A percentile compares a stretch with the other conserved stretches of the same genome.
Conservation (phyloP, 1,284 basidiomycete species). For the Cryptococcus wingfieldii region DNA sequence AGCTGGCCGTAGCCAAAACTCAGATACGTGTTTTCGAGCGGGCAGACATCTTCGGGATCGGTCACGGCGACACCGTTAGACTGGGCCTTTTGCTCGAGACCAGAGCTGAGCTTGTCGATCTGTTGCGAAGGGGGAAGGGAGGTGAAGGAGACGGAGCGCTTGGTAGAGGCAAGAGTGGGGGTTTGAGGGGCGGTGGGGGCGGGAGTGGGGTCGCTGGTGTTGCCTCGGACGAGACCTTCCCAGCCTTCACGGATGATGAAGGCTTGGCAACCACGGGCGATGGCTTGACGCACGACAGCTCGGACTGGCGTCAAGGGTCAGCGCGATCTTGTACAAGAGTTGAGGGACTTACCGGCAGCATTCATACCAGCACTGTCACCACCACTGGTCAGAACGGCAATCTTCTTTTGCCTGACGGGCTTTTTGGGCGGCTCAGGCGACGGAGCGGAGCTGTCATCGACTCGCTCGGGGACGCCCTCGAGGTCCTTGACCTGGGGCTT, state of each 20-base stretch:
- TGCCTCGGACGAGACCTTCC: conserved; percentile 74
- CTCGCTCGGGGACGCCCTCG: conserved; percentile 23
- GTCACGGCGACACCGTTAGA: conserved; percentile 24
- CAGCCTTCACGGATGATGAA: conserved; percentile 96
- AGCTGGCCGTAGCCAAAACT: conserved; percentile 88
- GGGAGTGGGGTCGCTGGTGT: conserved; percentile 44
- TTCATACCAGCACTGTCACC: conserved; percentile 98
- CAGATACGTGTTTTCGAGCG: conserved; percentile 50
- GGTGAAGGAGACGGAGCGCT: conserved; percentile 33
- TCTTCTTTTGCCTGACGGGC: conserved; percentile 49
- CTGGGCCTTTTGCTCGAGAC: conserved; percentile 7
- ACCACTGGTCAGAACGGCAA: conserved; percentile 92
- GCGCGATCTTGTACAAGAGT: neutral
- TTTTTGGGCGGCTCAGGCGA: neutral
- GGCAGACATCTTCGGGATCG: conserved; percentile 30
- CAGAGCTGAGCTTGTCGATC: conserved; percentile 20
- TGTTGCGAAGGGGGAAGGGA: conserved; percentile 38
- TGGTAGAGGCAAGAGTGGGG: conserved; percentile 19
- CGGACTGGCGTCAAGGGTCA: conserved; percentile 56
- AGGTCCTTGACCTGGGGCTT: conserved; percentile 21
- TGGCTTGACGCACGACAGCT: conserved; percentile 81
- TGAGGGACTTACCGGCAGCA: conserved; percentile 57
- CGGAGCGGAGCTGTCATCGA: neutral
- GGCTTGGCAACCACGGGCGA: conserved; percentile 86
- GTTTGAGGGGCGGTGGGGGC: conserved; percentile 30